phyloP scores from a whole-genome alignment of 2,329 filamentous ascomycete genomes.

The Aspergillus ibericus region DNA sequence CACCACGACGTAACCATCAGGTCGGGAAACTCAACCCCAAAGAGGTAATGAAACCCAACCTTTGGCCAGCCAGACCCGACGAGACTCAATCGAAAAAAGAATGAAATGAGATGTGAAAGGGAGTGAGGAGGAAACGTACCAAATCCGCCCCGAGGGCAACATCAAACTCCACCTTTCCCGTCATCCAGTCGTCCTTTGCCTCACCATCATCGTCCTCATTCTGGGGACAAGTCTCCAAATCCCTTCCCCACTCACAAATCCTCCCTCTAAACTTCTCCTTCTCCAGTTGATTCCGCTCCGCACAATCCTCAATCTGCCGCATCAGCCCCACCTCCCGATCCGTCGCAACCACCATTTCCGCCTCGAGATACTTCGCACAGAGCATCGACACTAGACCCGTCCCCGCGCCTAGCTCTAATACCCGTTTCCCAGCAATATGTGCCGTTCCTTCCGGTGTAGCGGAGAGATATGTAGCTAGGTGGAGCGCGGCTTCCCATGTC shows the following conservation, averaged over 20 bases:
- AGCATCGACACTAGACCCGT: constrained; percentile 67
- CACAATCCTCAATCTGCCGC: constrained; percentile 40
- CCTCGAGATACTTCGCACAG: constrained; percentile 59
- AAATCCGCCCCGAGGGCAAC: constrained; percentile 45
- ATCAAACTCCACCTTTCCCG: constrained; percentile 30
- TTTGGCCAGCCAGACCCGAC: background rate
- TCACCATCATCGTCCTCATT: constrained; percentile 8
- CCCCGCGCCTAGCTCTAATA: constrained; percentile 67
- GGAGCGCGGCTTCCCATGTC: constrained; percentile 69
- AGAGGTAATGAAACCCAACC: background rate
- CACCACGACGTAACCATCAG: background rate
- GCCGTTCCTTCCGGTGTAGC: constrained; percentile 46
- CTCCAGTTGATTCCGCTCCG: constrained; percentile 33
- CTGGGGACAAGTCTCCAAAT: constrained; percentile 19
- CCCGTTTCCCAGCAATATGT: constrained; percentile 52
- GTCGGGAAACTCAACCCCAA: background rate
- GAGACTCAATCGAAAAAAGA: background rate
- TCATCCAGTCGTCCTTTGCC: background rate
- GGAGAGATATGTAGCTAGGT: constrained; percentile 61
- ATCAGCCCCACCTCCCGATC: constrained; percentile 58
- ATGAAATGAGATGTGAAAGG: no score
- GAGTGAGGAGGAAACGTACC: constrained; percentile 26
- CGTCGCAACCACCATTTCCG: constrained; percentile 57
- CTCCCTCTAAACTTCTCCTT: constrained; percentile 27
- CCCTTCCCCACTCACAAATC: constrained; percentile 46